Conservation (phyloP, 345 rosid species). For the Brassica carinata region DNA sequence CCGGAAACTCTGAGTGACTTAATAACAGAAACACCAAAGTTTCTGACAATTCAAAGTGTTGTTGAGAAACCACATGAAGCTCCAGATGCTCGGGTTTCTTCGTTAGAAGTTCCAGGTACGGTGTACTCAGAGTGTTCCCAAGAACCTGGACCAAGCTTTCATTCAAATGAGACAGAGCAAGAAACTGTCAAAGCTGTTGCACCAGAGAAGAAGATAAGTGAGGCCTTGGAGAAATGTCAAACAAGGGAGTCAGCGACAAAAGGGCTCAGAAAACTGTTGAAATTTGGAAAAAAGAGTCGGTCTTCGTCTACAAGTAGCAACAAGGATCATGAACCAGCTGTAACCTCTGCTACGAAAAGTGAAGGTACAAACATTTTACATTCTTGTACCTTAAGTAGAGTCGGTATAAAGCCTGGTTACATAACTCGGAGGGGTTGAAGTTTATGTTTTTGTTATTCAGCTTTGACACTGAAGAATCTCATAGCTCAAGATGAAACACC, state of each 20-base stretch:
- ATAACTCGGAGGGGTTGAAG: no score
- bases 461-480: conserved; percentile 78
- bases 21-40: conserved; percentile 48
- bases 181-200: conserved; percentile 51
- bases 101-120: conserved; percentile 69
- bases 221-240: conserved; percentile 58
- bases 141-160: conserved; percentile 53
- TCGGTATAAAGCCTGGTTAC: no score
- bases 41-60: conserved; percentile 40
- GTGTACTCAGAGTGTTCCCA: conserved; percentile 54
- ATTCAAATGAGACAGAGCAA: conserved; percentile 34
- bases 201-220: conserved; percentile 66
- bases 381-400: background rate
- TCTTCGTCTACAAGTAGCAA: conserved; percentile 45
- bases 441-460: conserved; percentile 47
- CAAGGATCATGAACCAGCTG: conserved; percentile 44
- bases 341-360: conserved; percentile 36
- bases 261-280: conserved; percentile 71
- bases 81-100: conserved; percentile 78
- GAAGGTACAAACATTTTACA: conserved; percentile 49
- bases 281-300: conserved; percentile 74
- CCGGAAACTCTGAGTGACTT: conserved; percentile 41
- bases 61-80: conserved; percentile 64
- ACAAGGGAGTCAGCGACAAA: conserved; percentile 61
- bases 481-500: conserved; percentile 86